phyloP scores from a whole-genome alignment of 2,329 filamentous ascomycete genomes.

The Orbilia quercus region DNA sequence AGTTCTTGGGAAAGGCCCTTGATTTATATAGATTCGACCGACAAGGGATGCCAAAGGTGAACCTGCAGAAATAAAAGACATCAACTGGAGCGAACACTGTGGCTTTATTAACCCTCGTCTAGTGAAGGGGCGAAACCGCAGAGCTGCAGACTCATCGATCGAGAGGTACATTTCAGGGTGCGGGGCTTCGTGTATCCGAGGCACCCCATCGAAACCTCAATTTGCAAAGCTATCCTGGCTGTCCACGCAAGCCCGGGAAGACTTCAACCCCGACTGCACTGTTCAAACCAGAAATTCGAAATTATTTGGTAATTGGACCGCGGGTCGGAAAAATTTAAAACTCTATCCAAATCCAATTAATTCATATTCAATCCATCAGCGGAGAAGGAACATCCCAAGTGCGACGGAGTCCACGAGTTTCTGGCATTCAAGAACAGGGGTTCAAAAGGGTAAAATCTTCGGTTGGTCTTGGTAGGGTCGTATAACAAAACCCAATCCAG shows the following conservation, averaged over 20 bases:
- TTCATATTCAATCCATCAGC: too few species aligned
- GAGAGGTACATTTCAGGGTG: too few species aligned
- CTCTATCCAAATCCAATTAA: too few species aligned
- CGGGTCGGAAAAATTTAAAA: too few species aligned
- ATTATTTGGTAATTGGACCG: too few species aligned
- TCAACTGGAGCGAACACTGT: slow-evolving; percentile 24
- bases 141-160: not conserved
- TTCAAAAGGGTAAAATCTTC: slow-evolving; percentile 25
- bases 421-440: not conserved
- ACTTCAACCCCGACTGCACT: slow-evolving; percentile 15
- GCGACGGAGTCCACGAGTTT: not conserved
- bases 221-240: too few species aligned
- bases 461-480: slow-evolving; percentile 37
- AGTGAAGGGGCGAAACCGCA: not conserved
- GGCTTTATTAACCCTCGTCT: slow-evolving; percentile 19
- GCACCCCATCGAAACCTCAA: not conserved
- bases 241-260: slow-evolving; percentile 17
- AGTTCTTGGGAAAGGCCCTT: too few species aligned
- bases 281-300: not conserved
- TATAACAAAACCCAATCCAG: slow-evolving; percentile 39
- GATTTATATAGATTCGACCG: not conserved
- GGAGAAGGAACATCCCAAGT: too few species aligned
- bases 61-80: not conserved
- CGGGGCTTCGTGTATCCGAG: too few species aligned
- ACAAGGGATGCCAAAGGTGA: not conserved